Conservation (phyloP, 2,329 filamentous ascomycete genomes). For the Tolypocladium pustulatum region DNA sequence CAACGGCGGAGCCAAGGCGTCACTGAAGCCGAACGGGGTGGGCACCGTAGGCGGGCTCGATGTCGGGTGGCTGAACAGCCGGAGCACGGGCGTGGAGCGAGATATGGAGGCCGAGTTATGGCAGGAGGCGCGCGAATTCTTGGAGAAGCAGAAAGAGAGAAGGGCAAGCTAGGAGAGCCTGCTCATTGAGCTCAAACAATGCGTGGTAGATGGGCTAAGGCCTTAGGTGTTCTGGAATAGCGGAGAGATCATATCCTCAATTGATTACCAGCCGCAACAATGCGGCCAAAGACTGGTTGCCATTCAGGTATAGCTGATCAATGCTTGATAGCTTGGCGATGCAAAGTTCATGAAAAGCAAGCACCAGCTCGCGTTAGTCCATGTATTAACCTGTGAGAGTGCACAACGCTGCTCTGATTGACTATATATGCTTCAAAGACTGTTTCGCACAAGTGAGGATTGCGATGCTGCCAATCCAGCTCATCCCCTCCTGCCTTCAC, state of each 20-base stretch:
- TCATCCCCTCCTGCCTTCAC: too few species aligned
- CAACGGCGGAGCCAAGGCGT: slow-evolving; percentile 26
- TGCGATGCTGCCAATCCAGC: too few species aligned
- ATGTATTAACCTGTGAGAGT: too few species aligned
- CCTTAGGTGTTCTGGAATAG: not conserved
- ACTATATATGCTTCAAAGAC: too few species aligned
- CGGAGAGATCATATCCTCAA: not conserved
- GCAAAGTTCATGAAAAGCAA: not conserved
- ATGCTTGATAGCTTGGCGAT: too few species aligned
- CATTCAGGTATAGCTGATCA: too few species aligned
- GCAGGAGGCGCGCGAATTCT: slow-evolving; percentile 29
- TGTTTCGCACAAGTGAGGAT: too few species aligned
- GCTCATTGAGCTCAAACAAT: not conserved
- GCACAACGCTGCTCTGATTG: too few species aligned
- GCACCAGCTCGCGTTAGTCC: too few species aligned
- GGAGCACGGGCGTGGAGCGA: slow-evolving; percentile 69
- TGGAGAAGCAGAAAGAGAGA: slow-evolving; percentile 19
- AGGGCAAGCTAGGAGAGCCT: not conserved
- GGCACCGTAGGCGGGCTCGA: slow-evolving; percentile 56
- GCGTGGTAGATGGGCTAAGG: not conserved
- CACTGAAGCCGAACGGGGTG: slow-evolving; percentile 42
- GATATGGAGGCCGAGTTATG: slow-evolving; percentile 80
- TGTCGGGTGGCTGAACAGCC: slow-evolving; percentile 81
- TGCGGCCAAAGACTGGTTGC: too few species aligned
- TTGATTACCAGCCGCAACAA: not conserved